A percentile compares a stretch with the other conserved stretches of the same genome.
These are phyloP conservation scores for Lyophyllum semitale DNA, from an alignment of 768 basidiomycete species.

Conservation along the genomic window DNA sequence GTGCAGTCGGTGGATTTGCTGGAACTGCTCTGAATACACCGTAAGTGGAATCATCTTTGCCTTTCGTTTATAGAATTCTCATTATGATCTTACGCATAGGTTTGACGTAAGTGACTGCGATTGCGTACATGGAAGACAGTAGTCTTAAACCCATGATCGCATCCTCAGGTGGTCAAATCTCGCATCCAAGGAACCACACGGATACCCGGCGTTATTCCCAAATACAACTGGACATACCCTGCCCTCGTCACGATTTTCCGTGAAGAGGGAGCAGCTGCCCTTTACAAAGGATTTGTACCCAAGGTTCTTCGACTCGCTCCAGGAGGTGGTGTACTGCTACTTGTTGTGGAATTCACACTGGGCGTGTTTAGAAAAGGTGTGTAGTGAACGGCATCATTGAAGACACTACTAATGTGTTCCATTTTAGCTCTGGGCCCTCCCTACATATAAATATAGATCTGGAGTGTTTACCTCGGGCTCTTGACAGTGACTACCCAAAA, in stretches of 20 bases:
- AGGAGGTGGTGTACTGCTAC: conserved; percentile 89
- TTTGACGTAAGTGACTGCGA: conserved; percentile 42
- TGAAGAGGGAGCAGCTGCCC: conserved; percentile 82
- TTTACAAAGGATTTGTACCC: conserved; percentile 95
- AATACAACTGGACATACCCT: conserved; percentile 96
- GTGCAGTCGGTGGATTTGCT: conserved; percentile 84
- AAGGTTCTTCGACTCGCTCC: conserved; percentile 95
- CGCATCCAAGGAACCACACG: conserved; percentile 74
- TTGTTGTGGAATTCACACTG: conserved; percentile 90
- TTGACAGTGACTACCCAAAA: not conserved
- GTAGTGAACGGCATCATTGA: conserved; percentile 13
- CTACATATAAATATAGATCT: conserved; percentile 42
- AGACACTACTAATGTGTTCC: not conserved
- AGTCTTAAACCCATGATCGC: not conserved
- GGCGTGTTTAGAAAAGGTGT: conserved; percentile 73
- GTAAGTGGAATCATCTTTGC: conserved; percentile 37
- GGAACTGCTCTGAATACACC: conserved; percentile 94
- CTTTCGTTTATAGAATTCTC: not conserved
- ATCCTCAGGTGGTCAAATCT: conserved; percentile 55
- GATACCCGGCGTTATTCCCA: conserved; percentile 71
- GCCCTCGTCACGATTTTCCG: conserved; percentile 79
- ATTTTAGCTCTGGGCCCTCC: conserved; percentile 47
- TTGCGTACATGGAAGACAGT: not conserved
- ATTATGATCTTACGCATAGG: conserved; percentile 21
- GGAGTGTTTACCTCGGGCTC: not conserved